These are phyloP conservation scores for Corymbia calophylla DNA, from an alignment of 441 rosid species.

Conservation along the genomic window DNA sequence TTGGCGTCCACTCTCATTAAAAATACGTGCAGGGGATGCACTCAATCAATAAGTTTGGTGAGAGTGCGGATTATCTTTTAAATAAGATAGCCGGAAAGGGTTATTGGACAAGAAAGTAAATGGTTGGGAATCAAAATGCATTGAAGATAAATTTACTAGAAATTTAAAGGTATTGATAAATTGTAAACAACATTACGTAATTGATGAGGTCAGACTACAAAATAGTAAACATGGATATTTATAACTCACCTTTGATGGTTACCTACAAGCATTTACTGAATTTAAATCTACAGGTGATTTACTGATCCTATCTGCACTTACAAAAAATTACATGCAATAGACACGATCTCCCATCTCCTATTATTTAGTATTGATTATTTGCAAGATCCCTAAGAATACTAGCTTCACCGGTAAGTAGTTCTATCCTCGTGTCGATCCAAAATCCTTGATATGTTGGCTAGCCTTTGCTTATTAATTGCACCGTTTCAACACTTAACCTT, in stretches of 20 bases:
- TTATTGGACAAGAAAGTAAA: not conserved
- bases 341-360: not conserved
- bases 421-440: not conserved
- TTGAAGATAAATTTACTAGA: not conserved
- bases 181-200: not conserved
- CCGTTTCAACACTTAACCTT: not conserved
- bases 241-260: not conserved
- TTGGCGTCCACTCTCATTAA: not conserved
- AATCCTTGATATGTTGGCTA: not conserved
- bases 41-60: not conserved
- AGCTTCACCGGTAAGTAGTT: not conserved
- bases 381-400: not conserved
- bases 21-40: not conserved
- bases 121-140: not conserved
- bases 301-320: not conserved
- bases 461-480: not conserved
- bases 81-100: not conserved
- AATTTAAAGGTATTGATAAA: not conserved
- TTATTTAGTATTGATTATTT: not conserved
- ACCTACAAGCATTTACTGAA: not conserved
- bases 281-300: not conserved
- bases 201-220: not conserved
- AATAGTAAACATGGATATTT: not conserved
- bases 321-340: not conserved
- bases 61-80: not conserved